Base-by-base conservation (phyloP, 495 filamentous ascomycete species). In the Tetracladium marchalianum region DNA sequence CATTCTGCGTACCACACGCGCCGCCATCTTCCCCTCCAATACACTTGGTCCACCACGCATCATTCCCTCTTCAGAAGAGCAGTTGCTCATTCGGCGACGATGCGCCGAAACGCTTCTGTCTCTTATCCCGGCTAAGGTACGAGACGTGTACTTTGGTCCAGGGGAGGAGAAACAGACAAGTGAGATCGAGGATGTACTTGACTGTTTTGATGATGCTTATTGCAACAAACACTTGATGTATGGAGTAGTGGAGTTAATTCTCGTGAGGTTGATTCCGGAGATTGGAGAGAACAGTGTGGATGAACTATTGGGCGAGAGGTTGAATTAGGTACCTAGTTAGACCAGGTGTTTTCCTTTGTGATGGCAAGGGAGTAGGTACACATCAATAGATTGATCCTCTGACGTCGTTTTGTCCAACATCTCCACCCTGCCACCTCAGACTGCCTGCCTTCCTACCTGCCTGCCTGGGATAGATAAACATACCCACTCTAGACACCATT, bases 151-250 rank as follows among this genome's bases (percentile, higher is more conserved):
- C 59, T 78, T 80, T 52, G 70, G 68, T 16, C 43, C 54, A 35
- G 55, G 39, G 11, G 46, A 22, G 38, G 57, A 53, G 31, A 33
- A 44, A 11, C 44, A 53, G 17, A 42, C 56, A 13, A 46, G 18
- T 36, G 47, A 61, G 45, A 46, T 61, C 11, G 50, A 57, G 44
- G 44, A 58, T 16, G 67, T 84, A 18, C 71, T 96, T 15, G 82
- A 87, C 53, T 66, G 86, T 12, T 84, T 94, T 56, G 73, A 72
- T 2, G 86, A 94, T 61, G 73, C 72, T 10, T 96, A 94, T 64
- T 78, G 85, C 60, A 97, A 96, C 66, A 90, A 85, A 63, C 89
- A 97, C 62, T 64, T 98, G 9, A 62, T 90, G 36, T 93, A 90
- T 53, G 67, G 73, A 17, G 69, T 88, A 34, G 55, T 95, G 34